Percentiles rank a stretch among this genome's conserved stretches.
These are phyloP conservation scores for Hypoxylon lienhwacheense DNA, from an alignment of 495 filamentous ascomycete species.

Conservation along the genomic window DNA sequence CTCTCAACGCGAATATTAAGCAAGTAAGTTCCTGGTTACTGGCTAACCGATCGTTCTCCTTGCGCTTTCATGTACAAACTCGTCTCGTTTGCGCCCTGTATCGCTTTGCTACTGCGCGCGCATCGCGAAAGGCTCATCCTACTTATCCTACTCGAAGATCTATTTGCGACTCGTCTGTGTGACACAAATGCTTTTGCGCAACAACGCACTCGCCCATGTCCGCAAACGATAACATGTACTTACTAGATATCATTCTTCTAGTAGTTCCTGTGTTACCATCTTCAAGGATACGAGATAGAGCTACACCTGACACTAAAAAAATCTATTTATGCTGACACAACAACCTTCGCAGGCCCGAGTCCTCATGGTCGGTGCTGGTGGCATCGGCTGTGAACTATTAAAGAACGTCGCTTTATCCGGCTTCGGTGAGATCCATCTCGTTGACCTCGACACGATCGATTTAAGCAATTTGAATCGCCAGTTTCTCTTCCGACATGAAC, in stretches of 20 bases:
- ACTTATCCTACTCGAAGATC: neutral
- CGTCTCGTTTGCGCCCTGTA: slow-evolving; percentile 17
- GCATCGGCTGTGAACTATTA: slow-evolving; percentile 95
- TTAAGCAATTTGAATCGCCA: slow-evolving; percentile 97
- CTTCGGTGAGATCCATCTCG: slow-evolving; percentile 92
- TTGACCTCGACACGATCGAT: slow-evolving; percentile 98
- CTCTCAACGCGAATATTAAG: slow-evolving; percentile 49
- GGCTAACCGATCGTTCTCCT: too few relatives aligned
- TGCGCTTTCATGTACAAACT: slow-evolving; percentile 5
- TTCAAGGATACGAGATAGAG: slow-evolving; percentile 19
- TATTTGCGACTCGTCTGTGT: slow-evolving; percentile 19
- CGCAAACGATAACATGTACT: neutral
- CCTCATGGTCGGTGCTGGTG: slow-evolving; percentile 92
- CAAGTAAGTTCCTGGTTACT: slow-evolving; percentile 45
- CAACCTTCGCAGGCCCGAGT: slow-evolving; percentile 68
- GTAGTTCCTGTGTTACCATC: neutral
- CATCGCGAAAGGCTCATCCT: slow-evolving; percentile 9
- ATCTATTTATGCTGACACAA: slow-evolving; percentile 35
- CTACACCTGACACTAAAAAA: slow-evolving; percentile 1
- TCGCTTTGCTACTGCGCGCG: slow-evolving; percentile 10
- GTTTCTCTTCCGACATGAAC: slow-evolving; percentile 94
- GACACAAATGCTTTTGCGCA: slow-evolving; percentile 11
- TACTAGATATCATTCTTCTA: too few relatives aligned
- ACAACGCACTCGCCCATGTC: slow-evolving; percentile 3
- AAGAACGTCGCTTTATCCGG: slow-evolving; percentile 95